phyloP scores from a whole-genome alignment of 2,329 filamentous ascomycete genomes.

The Zymoseptoria pseudotritici region DNA sequence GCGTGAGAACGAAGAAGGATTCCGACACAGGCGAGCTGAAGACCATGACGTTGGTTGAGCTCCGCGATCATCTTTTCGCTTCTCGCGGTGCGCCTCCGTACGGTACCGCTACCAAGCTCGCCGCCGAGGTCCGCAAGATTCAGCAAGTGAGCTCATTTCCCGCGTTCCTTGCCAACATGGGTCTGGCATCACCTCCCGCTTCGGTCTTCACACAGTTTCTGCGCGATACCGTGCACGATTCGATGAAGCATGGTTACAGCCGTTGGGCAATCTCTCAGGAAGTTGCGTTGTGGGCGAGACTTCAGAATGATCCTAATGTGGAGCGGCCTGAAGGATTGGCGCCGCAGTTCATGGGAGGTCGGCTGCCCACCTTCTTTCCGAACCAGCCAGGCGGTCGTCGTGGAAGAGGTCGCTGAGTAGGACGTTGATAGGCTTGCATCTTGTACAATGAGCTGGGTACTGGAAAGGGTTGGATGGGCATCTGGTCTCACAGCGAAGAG shows the following conservation, averaged over 20 bases:
- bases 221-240: constrained; percentile 10
- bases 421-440: not conserved
- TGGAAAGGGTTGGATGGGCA: too few relatives aligned
- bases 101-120: constrained; percentile 15
- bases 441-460: not conserved
- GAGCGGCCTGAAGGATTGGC: constrained; percentile 7
- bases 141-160: constrained; percentile 16
- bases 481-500: too few relatives aligned
- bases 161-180: constrained; percentile 14
- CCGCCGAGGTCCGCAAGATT: constrained; percentile 12
- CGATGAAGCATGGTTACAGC: constrained; percentile 15
- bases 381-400: not conserved
- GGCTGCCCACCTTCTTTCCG: constrained; percentile 12
- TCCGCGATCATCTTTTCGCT: constrained; percentile 13
- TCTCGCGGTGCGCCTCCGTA: constrained; percentile 16
- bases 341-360: not conserved
- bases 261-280: constrained; percentile 14
- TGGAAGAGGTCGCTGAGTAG: not conserved
- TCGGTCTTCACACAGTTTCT: constrained; percentile 12
- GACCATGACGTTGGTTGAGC: constrained; percentile 8
- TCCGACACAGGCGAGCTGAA: not conserved
- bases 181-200: constrained; percentile 4
- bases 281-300: constrained; percentile 12
- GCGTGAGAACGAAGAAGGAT: constrained; percentile 1
- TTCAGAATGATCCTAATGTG: constrained; percentile 12